Base-by-base conservation (phyloP, 345 rosid species). In the Mangifera indica region DNA sequence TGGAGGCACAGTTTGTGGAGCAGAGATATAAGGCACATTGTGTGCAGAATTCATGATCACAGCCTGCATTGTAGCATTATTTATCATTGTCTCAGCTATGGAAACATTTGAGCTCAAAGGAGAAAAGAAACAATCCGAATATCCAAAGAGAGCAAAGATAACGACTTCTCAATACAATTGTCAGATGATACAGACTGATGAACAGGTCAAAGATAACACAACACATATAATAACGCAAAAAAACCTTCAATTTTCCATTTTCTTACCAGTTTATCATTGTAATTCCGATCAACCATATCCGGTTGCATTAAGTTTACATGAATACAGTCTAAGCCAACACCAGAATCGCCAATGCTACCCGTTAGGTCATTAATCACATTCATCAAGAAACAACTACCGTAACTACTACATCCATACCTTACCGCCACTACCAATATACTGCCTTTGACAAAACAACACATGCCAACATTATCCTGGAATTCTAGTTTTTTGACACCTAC, bases 41-140 rank as follows among this genome's bases (percentile, higher is more conserved):
- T 12, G 90, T 88, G 78, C 97, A 92, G 82, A 92, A 95, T 78
- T 92, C 97, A 45, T 92, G 98, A 72, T 81, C 90, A 70, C 98
- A 95, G 45, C 99, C 93, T 95, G 88, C 84, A 77, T 4, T 29
- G 63, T 24, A 37, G 17, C 17, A 62, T n/a, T 56, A 24, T 13
- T 9, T 26, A 54, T 42, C 11, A 24, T 42, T 40, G 37, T 10
- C 61, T 63, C 2, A 1, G 17, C 24, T 20, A 34, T 34, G 37
- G 37, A 48, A 48, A 8, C 5, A 48, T 48, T 13, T 48, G 17
- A 11, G 52, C 17, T 11, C 17, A 18, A 48, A 10, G 0, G 17
- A 48, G 13, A 48, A 48, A 10, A 3, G 12, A 48, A 48, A 13
- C 18, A 6, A 49, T 3, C 18, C 53, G 14, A 2, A 15, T 49